These are phyloP conservation scores for Tillandsia fasciculata DNA, from an alignment of 176 grass and related monocot species.

Conservation along the genomic window DNA sequence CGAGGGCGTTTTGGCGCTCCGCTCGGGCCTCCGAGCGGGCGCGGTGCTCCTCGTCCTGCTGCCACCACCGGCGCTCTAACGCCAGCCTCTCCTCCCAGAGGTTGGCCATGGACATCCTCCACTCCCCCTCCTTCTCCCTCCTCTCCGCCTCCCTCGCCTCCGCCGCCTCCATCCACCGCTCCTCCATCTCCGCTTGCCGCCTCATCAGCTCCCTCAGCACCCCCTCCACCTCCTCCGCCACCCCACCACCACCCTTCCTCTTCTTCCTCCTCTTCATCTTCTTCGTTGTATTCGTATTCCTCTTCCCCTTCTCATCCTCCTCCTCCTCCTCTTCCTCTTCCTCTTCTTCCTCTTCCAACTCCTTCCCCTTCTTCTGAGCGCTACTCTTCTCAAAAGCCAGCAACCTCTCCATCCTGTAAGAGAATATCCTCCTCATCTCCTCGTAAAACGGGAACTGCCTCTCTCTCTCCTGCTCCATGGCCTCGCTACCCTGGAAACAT, in stretches of 20 bases:
- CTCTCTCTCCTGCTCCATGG: constrained; percentile 10
- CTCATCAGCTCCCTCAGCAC: constrained; percentile 65
- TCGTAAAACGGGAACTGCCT: constrained; percentile 79
- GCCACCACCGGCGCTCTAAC: constrained; percentile 53
- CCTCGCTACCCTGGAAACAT: constrained; percentile 29
- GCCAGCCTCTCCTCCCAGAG: constrained; percentile 67
- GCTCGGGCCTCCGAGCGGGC: constrained; percentile 65
- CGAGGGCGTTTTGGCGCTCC: constrained; percentile 58
- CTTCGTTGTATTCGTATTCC: neutral
- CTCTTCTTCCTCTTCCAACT: constrained; percentile 6
- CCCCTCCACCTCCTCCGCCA: constrained; percentile 48
- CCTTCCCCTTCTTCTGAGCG: too few species aligned
- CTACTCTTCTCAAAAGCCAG: constrained; percentile 29
- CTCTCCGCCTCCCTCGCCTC: constrained; percentile 72
- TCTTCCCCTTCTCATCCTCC: constrained; percentile 1
- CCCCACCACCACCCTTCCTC: constrained; percentile 22
- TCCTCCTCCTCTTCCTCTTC: constrained; percentile 22
- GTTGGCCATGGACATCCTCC: constrained; percentile 54
- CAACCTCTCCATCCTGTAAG: constrained; percentile 29
- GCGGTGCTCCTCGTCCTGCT: constrained; percentile 55
- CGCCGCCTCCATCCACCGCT: constrained; percentile 61
- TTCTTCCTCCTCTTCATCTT: neutral
- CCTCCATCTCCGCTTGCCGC: constrained; percentile 79
- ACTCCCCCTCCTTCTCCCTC: constrained; percentile 65
- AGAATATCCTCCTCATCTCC: constrained; percentile 66